Percentiles rank a stretch among this genome's conserved stretches.
Conservation (phyloP, 192 early-diverging fungal genomes). For the Ambispora gerdemannii region DNA sequence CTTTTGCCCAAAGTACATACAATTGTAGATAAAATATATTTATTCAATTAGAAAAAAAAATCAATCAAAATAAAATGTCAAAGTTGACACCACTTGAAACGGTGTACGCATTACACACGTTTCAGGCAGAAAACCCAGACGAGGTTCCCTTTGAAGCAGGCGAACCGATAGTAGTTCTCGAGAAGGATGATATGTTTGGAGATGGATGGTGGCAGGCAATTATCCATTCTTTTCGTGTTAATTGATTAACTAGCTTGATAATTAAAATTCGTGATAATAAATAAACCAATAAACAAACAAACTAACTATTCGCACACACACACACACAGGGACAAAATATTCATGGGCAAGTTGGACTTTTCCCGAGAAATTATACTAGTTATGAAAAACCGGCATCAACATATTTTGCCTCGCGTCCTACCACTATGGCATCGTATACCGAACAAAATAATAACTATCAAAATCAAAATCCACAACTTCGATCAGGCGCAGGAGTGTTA, state of each 20-base stretch:
- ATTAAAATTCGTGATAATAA: background rate
- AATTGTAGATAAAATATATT: too few relatives aligned
- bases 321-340: conserved; percentile 60
- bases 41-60: too few relatives aligned
- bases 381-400: conserved; percentile 30
- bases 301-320: background rate
- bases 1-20: too few relatives aligned
- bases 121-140: conserved; percentile 62
- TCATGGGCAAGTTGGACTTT: conserved; percentile 67
- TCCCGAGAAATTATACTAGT: conserved; percentile 67
- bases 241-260: background rate
- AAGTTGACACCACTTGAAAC: conserved; percentile 34
- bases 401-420: background rate
- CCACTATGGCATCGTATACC: background rate
- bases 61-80: too few relatives aligned
- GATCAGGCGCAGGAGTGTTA: background rate
- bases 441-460: background rate
- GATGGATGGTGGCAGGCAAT: conserved; percentile 82
- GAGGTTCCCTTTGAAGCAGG: conserved; percentile 63
- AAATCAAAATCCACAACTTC: background rate
- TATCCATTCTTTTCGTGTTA: background rate
- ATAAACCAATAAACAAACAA: background rate
- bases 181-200: conserved; percentile 63
- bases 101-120: conserved; percentile 56
- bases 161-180: conserved; percentile 66